Evolutionary conservation across 169 alveolate genomes (phyloP).

Genomic region (Babesia bovis): DNA sequence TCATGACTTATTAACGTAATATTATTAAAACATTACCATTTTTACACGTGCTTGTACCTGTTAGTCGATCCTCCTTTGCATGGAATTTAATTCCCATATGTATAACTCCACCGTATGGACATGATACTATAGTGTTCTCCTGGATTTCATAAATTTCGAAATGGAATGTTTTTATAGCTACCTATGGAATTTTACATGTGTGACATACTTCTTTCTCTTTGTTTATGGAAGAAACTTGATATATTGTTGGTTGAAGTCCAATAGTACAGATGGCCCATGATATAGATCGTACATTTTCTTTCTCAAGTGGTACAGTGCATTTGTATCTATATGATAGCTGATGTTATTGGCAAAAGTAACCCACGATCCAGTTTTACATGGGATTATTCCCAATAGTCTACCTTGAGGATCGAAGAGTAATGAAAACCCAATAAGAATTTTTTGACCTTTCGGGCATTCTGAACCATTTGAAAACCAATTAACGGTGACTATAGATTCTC

Average conservation of each 20-base stretch:
- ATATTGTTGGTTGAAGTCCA: conserved; percentile 57
- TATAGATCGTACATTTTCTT: conserved; percentile 10
- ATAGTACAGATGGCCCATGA: conserved; percentile 50
- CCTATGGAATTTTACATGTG: too few species aligned
- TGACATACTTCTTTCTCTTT: conserved; percentile 15
- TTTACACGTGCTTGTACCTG: conserved; percentile 6
- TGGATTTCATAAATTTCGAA: too few species aligned
- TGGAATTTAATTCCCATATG: conserved; percentile 44
- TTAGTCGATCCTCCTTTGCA: conserved; percentile 5
- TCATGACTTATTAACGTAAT: too few species aligned
- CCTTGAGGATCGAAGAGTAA: conserved; percentile 33
- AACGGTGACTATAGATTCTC: conserved; percentile 11
- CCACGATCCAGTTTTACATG: conserved; percentile 55
- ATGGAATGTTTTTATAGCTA: too few species aligned
- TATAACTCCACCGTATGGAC: conserved; percentile 39
- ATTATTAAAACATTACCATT: conserved; percentile 10
- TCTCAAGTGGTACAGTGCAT: conserved; percentile 47
- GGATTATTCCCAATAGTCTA: conserved; percentile 33
- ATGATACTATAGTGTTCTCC: neutral
- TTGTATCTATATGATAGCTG: conserved; percentile 8
- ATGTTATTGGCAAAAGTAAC: neutral
- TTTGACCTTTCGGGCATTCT: conserved; percentile 46
- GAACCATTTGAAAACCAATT: conserved; percentile 19
- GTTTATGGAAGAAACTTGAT: conserved; percentile 33
- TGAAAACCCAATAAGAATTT: conserved; percentile 42